Evolutionary conservation across 129 eudicot genomes (phyloP), one percentile per base, ranked within the genome.

Genomic region (Saposhnikovia divaricata): DNA sequence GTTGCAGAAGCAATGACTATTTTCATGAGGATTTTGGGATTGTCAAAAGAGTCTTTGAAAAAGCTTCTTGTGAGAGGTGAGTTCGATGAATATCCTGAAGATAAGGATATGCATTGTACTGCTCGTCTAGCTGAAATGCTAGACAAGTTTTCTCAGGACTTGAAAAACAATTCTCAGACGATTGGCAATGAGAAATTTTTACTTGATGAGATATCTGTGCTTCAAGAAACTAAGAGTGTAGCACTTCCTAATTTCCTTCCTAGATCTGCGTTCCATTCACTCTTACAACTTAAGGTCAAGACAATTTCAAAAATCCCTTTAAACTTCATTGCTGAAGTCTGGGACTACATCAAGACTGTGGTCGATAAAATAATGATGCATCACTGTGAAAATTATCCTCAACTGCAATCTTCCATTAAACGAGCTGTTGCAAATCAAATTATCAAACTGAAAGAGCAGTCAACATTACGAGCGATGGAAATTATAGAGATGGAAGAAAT

Each of bases 21-120:
- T 70, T 70, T 70, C 75, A 70, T 70, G 75, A 70, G 75, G 25
- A 70, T 70, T 37, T 38, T 70, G 44, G 75, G 75, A 38, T 38
- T 38, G 27, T 70, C 45, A 18, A 70, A 70, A 37, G 75, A 31
- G 75, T 70, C 75, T 2, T 37, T 70, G 18, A 70, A 18, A 9
- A 70, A 70, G 4, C 11, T 70, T 14, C 27, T 70, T 14, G 45
- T 70, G 19, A 70, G 75, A 21, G 75, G 75, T 1, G 75, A 70
- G 21, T 70, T 70, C n/a, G 75, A 70, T 15, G 75, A 70, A 70
- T 70, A 70, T 40, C 46, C 75, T 9, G 25, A 71, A 11, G 11
- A 71, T 4, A 71, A 71, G 45, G 23, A 71, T 23, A 71, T 71
- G 75, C 75, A 39, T 71, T 71, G 45, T 15, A 71, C 47, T 40